A percentile compares a stretch with the other conserved stretches of the same genome.
phyloP scores from a whole-genome alignment of 768 basidiomycete species.

The Leccinum truebloodii region DNA sequence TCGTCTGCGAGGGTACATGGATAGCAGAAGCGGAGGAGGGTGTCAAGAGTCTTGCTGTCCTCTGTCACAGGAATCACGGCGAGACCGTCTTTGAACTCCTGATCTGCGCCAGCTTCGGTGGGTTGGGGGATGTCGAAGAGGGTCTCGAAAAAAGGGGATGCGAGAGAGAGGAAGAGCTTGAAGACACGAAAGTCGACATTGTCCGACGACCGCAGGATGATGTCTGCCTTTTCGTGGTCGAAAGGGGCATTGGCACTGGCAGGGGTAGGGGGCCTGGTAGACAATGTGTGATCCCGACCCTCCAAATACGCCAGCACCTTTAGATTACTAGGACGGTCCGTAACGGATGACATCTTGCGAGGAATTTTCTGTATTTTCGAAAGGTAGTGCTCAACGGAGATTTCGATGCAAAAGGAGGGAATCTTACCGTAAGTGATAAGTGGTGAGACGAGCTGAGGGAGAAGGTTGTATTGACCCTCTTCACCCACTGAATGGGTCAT shows the following conservation, averaged over 20 bases:
- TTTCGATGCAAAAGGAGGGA: neutral
- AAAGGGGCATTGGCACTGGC: neutral
- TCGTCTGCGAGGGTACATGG: neutral
- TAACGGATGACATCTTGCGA: neutral
- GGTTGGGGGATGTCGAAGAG: neutral
- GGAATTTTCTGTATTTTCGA: neutral
- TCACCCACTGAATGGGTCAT: neutral
- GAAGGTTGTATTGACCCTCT: neutral
- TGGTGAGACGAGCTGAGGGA: neutral
- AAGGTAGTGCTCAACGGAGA: neutral
- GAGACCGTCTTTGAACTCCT: neutral
- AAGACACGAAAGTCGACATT: neutral
- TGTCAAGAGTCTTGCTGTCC: slow-evolving; percentile 2
- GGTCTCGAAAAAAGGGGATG: neutral
- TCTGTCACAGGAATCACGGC: neutral
- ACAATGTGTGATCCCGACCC: neutral
- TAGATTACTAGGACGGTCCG: neutral
- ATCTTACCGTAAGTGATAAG: neutral
- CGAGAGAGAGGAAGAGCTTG: neutral
- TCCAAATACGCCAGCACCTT: too few relatives aligned
- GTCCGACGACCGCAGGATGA: neutral
- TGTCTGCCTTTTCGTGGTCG: neutral
- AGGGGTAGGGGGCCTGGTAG: neutral
- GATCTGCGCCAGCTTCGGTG: neutral
- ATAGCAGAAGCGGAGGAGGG: slow-evolving; percentile 26